Evolutionary conservation across 768 basidiomycete genomes (phyloP).

Genomic region (Tylopilus vinaceipallidus): DNA sequence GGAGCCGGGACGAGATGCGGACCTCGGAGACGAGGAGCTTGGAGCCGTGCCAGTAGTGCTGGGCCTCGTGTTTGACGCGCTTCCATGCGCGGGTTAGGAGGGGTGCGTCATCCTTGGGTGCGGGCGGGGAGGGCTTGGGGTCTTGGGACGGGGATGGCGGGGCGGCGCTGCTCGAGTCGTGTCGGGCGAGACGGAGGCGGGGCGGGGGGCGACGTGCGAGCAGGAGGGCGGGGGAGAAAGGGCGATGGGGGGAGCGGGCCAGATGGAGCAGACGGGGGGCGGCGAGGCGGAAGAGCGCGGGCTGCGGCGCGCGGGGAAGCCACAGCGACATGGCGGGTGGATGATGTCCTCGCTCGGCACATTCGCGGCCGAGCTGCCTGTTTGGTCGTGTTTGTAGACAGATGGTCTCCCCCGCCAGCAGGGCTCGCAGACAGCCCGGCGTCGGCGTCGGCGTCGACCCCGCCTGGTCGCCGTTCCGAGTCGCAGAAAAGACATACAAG

Average conservation of each 20-base stretch:
- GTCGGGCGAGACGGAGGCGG: constrained; percentile 1
- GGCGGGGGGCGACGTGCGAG: constrained; percentile 28
- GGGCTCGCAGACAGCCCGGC: constrained; percentile 44
- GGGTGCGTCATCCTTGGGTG: constrained; percentile 44
- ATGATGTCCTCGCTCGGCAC: constrained; percentile 7
- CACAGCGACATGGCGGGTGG: constrained; percentile 64
- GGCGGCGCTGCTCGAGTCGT: constrained; percentile 13
- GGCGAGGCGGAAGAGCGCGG: constrained; percentile 39
- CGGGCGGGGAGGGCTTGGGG: constrained; percentile 48
- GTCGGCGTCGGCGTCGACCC: constrained; percentile 45
- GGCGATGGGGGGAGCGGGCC: constrained; percentile 11
- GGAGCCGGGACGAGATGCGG: constrained; percentile 81
- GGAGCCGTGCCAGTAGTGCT: constrained; percentile 96
- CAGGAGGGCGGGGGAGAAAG: constrained; percentile 16
- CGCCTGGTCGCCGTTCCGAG: constrained; percentile 74
- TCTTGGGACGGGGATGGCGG: constrained; percentile 33
- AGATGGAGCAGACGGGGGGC: constrained; percentile 8
- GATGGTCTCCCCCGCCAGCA: constrained; percentile 25
- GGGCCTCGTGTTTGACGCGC: constrained; percentile 91
- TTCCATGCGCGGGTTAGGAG: constrained; percentile 76
- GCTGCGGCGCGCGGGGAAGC: constrained; percentile 57
- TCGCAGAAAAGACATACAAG: constrained; percentile 79
- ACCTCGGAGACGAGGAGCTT: constrained; percentile 95
- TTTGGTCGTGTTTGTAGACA: constrained; percentile 31
- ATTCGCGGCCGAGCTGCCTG: constrained; percentile 2